Percentiles rank a stretch among this genome's conserved stretches.
Evolutionary conservation across 331 rosid species (phyloP).

Genomic region (Pyracantha coccinea): DNA sequence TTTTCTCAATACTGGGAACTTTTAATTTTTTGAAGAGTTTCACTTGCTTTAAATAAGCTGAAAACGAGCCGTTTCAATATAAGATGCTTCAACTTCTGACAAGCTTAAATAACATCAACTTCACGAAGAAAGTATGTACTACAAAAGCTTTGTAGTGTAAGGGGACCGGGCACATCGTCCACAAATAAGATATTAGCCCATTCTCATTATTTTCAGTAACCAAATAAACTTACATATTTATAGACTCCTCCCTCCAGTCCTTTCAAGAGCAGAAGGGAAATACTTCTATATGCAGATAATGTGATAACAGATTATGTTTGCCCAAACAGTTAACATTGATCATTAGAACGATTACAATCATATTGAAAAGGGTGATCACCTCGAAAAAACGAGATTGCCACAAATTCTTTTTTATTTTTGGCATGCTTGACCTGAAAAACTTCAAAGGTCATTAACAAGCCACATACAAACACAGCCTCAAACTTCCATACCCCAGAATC

Average conservation of each 20-base stretch:
- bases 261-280: background rate
- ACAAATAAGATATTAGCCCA: background rate
- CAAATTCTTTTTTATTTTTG: background rate
- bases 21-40: background rate
- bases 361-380: background rate
- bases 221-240: background rate
- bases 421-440: background rate
- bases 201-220: background rate
- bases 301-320: background rate
- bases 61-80: background rate
- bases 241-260: background rate
- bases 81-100: background rate
- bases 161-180: too few relatives aligned
- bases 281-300: background rate
- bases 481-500: background rate
- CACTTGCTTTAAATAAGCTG: background rate
- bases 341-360: background rate
- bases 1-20: background rate
- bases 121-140: background rate
- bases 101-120: background rate
- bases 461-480: background rate
- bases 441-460: slow-evolving; percentile 5
- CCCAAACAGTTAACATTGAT: background rate
- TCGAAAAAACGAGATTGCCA: background rate
- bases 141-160: background rate